Conservation (phyloP, 768 basidiomycete genomes). For the Crepidotus variabilis region DNA sequence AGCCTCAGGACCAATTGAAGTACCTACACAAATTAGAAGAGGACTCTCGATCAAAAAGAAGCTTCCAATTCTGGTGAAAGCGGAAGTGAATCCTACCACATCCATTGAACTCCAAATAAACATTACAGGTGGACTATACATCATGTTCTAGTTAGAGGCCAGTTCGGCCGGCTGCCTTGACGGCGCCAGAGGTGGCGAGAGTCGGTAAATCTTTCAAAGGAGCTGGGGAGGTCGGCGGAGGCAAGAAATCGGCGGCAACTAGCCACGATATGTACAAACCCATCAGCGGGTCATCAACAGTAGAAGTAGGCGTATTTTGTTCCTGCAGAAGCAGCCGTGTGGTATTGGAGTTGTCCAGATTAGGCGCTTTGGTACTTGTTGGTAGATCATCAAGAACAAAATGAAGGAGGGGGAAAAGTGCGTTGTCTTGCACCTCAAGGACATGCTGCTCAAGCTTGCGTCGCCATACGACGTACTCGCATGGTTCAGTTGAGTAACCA, state of each 20-base stretch:
- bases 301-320: conserved; percentile 35
- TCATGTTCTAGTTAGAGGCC: conserved; percentile 29
- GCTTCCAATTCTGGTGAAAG: too few relatives aligned
- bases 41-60: too few relatives aligned
- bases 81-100: too few relatives aligned
- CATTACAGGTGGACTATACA: neutral
- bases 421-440: conserved; percentile 92
- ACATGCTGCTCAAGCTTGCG: conserved; percentile 92
- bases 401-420: conserved; percentile 93
- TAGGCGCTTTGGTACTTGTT: conserved; percentile 91
- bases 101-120: too few relatives aligned
- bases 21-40: too few relatives aligned
- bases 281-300: conserved; percentile 75
- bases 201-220: conserved; percentile 47
- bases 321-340: conserved; percentile 50
- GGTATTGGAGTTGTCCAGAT: conserved; percentile 86
- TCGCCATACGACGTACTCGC: conserved; percentile 92
- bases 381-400: conserved; percentile 97
- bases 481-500: conserved; percentile 73
- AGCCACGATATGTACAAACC: conserved; percentile 93
- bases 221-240: conserved; percentile 37
- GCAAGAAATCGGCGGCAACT: conserved; percentile 78
- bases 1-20: too few relatives aligned
- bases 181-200: conserved; percentile 32
- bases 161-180: conserved; percentile 70